Conservation (phyloP, 352 stramenopile genomes). For the Pilasporangium apinafurcum region DNA sequence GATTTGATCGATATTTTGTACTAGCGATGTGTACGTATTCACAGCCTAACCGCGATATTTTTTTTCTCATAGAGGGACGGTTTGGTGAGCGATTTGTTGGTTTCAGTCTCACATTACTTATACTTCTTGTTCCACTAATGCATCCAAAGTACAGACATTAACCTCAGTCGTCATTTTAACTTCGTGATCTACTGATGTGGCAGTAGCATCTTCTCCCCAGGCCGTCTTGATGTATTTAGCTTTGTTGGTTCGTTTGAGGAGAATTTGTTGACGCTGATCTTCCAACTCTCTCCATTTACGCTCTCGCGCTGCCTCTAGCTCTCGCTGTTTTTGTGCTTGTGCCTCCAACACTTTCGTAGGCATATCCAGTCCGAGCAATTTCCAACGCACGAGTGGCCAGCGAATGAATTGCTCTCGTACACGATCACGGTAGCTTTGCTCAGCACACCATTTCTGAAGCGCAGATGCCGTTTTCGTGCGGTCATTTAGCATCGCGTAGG, state of each 20-base stretch:
- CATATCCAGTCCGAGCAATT: constrained; percentile 38
- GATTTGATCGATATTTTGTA: not conserved
- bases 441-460: constrained; percentile 33
- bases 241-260: constrained; percentile 18
- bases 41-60: constrained; percentile 8
- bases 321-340: constrained; percentile 12
- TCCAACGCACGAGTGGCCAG: constrained; percentile 60
- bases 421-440: constrained; percentile 25
- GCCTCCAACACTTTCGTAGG: constrained; percentile 22
- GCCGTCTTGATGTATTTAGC: constrained; percentile 14
- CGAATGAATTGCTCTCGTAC: constrained; percentile 32
- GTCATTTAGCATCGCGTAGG: constrained; percentile 43
- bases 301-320: constrained; percentile 5
- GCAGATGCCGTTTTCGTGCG: constrained; percentile 10
- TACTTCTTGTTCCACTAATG: not conserved
- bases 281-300: constrained; percentile 10
- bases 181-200: not conserved
- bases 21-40: not conserved
- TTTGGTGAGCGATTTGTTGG: constrained; percentile 2
- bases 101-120: constrained; percentile 5
- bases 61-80: constrained; percentile 26
- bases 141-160: not conserved
- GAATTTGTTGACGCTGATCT: constrained; percentile 18
- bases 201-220: constrained; percentile 11
- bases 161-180: not conserved